Evolutionary conservation across 352 stramenopile genomes (phyloP).

Genomic region (Aphanomyces stellatus): DNA sequence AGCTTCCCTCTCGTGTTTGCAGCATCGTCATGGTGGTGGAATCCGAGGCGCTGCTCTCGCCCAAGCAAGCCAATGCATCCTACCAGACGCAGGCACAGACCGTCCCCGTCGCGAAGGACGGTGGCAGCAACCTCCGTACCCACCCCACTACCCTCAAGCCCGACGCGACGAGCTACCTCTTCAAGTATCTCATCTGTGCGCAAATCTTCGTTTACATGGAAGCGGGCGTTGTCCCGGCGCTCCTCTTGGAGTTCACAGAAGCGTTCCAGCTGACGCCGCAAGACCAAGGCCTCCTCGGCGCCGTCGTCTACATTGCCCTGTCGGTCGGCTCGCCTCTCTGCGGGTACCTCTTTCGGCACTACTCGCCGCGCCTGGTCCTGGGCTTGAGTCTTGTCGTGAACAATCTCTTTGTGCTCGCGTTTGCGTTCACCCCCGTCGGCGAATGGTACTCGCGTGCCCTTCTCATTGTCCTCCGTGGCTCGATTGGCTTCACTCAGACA

Average conservation of each 20-base stretch:
- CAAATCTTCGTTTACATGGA: conserved; percentile 85
- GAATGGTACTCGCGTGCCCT: conserved; percentile 63
- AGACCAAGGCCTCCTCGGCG: conserved; percentile 71
- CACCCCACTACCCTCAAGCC: background rate
- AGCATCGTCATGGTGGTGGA: background rate
- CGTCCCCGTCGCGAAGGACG: background rate
- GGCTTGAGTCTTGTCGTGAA: conserved; percentile 64
- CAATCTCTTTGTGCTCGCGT: conserved; percentile 61
- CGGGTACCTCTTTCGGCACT: conserved; percentile 73
- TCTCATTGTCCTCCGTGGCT: conserved; percentile 57
- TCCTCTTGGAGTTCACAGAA: conserved; percentile 74
- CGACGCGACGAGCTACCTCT: conserved; percentile 39
- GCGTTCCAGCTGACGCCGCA: conserved; percentile 66
- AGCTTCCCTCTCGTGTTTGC: too few species aligned
- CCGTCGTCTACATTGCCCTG: conserved; percentile 78
- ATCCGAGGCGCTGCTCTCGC: conserved; percentile 8
- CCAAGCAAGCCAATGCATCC: background rate
- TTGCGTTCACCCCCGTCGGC: conserved; percentile 54
- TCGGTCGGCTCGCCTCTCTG: conserved; percentile 69
- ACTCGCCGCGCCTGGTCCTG: conserved; percentile 54
- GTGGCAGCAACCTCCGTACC: background rate
- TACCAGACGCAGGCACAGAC: conserved; percentile 12
- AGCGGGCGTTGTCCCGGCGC: conserved; percentile 68
- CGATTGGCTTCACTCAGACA: conserved; percentile 70
- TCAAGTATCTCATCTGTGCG: conserved; percentile 78